Evolutionary conservation across 2,329 filamentous ascomycete species (phyloP).

Genomic region (Mollisia scopiformis): DNA sequence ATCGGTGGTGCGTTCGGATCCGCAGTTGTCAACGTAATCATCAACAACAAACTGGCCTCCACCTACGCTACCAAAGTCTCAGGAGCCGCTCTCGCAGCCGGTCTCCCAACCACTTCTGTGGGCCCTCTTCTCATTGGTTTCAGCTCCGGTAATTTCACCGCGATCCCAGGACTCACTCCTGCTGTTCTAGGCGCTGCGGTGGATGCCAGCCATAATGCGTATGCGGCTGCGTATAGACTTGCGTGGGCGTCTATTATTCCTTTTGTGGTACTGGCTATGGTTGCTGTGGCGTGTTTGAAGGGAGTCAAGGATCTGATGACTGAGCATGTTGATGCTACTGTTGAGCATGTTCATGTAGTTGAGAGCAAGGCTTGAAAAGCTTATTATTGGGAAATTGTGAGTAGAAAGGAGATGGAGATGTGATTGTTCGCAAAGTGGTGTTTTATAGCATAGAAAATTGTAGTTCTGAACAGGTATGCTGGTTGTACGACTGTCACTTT

Average conservation of each 20-base stretch:
- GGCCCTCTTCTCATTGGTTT: conserved; percentile 43
- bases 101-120: conserved; percentile 44
- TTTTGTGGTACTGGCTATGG: conserved; percentile 52
- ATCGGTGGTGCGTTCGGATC: conserved; percentile 58
- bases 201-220: conserved; percentile 46
- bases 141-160: conserved; percentile 34
- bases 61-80: conserved; percentile 44
- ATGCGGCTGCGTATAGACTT: conserved; percentile 51
- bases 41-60: conserved; percentile 47
- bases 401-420: neutral
- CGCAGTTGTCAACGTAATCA: conserved; percentile 55
- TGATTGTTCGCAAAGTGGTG: neutral
- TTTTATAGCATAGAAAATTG: neutral
- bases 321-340: conserved; percentile 55
- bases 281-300: conserved; percentile 47
- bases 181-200: conserved; percentile 42
- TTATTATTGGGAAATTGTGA: neutral
- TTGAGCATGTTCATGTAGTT: conserved; percentile 41
- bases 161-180: conserved; percentile 34
- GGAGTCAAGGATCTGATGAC: conserved; percentile 56
- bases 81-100: conserved; percentile 45
- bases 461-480: neutral
- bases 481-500: neutral
- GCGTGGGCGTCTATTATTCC: conserved; percentile 55
- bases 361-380: conserved; percentile 7